phyloP scores from a whole-genome alignment of 805 yeast species.

The Saccharomyces kudriavzevii region DNA sequence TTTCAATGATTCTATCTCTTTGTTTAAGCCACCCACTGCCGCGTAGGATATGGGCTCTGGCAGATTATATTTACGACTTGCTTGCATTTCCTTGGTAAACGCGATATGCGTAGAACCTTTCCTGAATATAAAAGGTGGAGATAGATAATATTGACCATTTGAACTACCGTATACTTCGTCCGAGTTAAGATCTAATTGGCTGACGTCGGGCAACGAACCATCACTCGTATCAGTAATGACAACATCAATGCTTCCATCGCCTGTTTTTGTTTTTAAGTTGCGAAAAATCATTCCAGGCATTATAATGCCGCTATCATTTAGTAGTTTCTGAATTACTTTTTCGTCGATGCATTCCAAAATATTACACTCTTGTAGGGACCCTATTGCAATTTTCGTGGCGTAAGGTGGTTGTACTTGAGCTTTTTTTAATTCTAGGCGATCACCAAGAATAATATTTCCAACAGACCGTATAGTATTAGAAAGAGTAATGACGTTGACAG shows the following conservation, averaged over 20 bases:
- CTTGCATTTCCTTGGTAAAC: slow-evolving; percentile 19
- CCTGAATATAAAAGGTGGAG: slow-evolving; percentile 43
- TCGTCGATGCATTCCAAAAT: slow-evolving; percentile 13
- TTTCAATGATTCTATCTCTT: slow-evolving; percentile 53
- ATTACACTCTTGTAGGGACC: slow-evolving; percentile 18
- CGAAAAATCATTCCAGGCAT: slow-evolving; percentile 45
- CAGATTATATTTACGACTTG: slow-evolving; percentile 35
- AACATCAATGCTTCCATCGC: slow-evolving; percentile 10
- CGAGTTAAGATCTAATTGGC: slow-evolving; percentile 21
- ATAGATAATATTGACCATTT: slow-evolving; percentile 25
- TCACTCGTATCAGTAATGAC: slow-evolving; percentile 23
- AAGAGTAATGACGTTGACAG: slow-evolving; percentile 38
- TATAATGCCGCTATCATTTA: slow-evolving; percentile 51
- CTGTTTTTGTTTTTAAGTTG: slow-evolving; percentile 15
- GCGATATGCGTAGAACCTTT: slow-evolving; percentile 28
- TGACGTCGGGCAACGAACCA: slow-evolving; percentile 34
- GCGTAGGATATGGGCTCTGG: slow-evolving; percentile 40
- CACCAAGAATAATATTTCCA: slow-evolving; percentile 42
- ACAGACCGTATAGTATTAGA: slow-evolving; percentile 39
- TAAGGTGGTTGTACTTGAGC: slow-evolving; percentile 42
- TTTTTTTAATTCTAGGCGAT: slow-evolving; percentile 41
- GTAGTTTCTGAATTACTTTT: slow-evolving; percentile 34
- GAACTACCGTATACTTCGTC: slow-evolving; percentile 14
- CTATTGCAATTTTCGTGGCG: slow-evolving; percentile 33
- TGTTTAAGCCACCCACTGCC: slow-evolving; percentile 68